phyloP scores from a whole-genome alignment of 495 filamentous ascomycete genomes.

The Neurospora sp. region DNA sequence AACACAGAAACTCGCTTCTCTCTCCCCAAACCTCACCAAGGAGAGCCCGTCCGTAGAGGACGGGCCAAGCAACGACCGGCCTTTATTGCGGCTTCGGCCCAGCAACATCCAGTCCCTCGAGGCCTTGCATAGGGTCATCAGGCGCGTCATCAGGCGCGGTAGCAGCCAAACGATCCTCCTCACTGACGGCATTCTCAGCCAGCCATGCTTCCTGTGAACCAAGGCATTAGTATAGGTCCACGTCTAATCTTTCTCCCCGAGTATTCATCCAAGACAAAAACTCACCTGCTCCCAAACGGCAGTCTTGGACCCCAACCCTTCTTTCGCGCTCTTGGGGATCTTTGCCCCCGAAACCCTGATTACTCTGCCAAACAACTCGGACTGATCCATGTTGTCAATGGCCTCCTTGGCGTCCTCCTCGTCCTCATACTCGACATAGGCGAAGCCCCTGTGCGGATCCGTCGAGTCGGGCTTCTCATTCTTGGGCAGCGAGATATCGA shows the following conservation, averaged over 20 bases:
- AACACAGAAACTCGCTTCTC: neutral
- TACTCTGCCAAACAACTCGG: slow-evolving; percentile 86
- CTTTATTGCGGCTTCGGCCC: slow-evolving; percentile 72
- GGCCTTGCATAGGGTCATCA: slow-evolving; percentile 88
- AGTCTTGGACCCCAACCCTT: slow-evolving; percentile 85
- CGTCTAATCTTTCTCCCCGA: neutral
- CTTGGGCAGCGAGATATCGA: slow-evolving; percentile 79
- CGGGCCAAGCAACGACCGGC: neutral
- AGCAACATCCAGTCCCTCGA: slow-evolving; percentile 87
- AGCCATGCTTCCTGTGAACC: slow-evolving; percentile 75
- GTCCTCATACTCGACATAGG: slow-evolving; percentile 90
- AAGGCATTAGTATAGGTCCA: slow-evolving; percentile 19
- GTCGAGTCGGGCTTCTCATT: slow-evolving; percentile 58
- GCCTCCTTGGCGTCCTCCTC: slow-evolving; percentile 83
- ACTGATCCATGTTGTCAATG: slow-evolving; percentile 98
- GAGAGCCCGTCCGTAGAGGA: neutral
- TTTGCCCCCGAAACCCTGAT: slow-evolving; percentile 90
- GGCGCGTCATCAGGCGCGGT: slow-evolving; percentile 57
- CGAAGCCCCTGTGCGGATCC: slow-evolving; percentile 83
- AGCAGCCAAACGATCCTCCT: slow-evolving; percentile 66
- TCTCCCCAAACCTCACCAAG: neutral
- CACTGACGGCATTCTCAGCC: slow-evolving; percentile 78
- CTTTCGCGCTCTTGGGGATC: slow-evolving; percentile 77
- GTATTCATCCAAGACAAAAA: slow-evolving; percentile 4
- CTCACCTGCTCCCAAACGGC: slow-evolving; percentile 96